phyloP scores from a whole-genome alignment of 441 rosid species.

The Erodium texanum region DNA sequence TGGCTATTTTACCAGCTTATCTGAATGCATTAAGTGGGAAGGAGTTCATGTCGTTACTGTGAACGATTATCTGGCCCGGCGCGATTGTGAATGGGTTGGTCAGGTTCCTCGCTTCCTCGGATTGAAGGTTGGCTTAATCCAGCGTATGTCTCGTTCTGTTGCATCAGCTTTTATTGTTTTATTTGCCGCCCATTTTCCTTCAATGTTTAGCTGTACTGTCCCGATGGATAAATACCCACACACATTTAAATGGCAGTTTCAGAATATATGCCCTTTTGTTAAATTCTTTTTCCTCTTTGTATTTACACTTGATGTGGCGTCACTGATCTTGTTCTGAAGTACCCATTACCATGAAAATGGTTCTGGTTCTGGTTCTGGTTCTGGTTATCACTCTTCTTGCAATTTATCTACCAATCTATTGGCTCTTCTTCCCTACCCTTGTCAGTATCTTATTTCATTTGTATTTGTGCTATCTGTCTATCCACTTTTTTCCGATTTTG shows the following conservation, averaged over 20 bases:
- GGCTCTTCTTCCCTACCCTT: no score
- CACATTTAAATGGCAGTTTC: neutral
- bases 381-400: no score
- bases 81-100: slow-evolving; percentile 99
- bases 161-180: neutral
- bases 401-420: no score
- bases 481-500: neutral
- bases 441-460: no score
- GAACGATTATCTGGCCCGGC: slow-evolving; percentile 84
- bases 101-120: slow-evolving; percentile 97
- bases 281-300: neutral
- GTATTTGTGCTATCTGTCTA: no score
- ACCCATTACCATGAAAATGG: neutral
- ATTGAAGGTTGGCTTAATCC: slow-evolving; percentile 96
- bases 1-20: slow-evolving; percentile 89
- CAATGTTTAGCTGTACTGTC: neutral
- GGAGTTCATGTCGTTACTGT: slow-evolving; percentile 93
- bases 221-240: neutral
- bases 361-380: no score
- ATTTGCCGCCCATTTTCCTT: neutral
- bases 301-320: neutral
- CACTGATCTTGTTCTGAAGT: neutral
- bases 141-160: slow-evolving; percentile 64
- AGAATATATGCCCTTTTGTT: neutral
- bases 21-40: slow-evolving; percentile 79